Evolutionary conservation across 2,329 filamentous ascomycete genomes (phyloP), one percentile per base, ranked within the genome.

Genomic region (Sarocladium kiliense): DNA sequence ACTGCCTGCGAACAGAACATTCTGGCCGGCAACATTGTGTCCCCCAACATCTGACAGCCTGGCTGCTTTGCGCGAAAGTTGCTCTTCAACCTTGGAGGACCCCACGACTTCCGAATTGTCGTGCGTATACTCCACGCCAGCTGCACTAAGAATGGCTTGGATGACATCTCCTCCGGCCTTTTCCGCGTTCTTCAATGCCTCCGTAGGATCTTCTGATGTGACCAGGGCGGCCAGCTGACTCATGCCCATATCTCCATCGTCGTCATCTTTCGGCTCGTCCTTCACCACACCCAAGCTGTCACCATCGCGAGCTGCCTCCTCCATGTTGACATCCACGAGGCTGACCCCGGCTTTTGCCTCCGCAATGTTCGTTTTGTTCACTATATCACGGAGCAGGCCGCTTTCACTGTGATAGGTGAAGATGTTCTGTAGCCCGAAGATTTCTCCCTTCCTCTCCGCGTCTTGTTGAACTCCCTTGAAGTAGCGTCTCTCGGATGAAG

Each of bases 281-380:
- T 79, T 80, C 53, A 79, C 63, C 2, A 65, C 54, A 5, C 59
- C 65, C 2, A 77, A 60, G 10, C 70, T 66, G 18, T 81, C 77
- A 2, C 80, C 78, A 14, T 84, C 79, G 44, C 80, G 75, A 5
- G 75, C 76, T 0, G 79, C 80, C 58, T 84, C 76, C 16, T 87
- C 81, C 63, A 89, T 77, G 57, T 95, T 84, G 18, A 96, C 79
- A 54, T 89, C 86, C n/a, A 86, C 78, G 27, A 97, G 84, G 26
- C 83, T 80, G 10, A 97, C 88, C 0, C 91, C 93, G 1, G 88
- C 91, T 65, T 87, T 89, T 41, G 90, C 90, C 73, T 99, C 94
- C 3, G 94, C 94, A 53, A 99, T 86, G 64, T 99, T 99, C 26
- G 94, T 97, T 71, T 97, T 96, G 75, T 97, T 96, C 63, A 99